Evolutionary conservation across 306 rosid species (phyloP).

Genomic region (Macrotyloma uniflorum): DNA sequence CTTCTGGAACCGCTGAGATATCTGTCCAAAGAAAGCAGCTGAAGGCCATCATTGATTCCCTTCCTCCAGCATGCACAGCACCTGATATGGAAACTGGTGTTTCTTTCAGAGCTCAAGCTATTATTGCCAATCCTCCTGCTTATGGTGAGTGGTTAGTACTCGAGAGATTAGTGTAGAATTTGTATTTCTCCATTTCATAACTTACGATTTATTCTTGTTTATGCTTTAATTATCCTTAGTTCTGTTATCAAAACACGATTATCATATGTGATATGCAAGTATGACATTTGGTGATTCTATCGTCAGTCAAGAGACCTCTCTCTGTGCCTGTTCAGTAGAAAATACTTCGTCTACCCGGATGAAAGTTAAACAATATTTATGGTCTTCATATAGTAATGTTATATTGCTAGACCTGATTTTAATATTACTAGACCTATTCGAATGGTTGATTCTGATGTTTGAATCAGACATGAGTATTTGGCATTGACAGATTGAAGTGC

Average conservation of each 20-base stretch:
- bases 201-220: slow-evolving; percentile 16
- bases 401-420: background rate
- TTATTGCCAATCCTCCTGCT: slow-evolving; percentile 96
- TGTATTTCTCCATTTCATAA: slow-evolving; percentile 44
- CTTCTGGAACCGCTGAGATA: slow-evolving; percentile 87
- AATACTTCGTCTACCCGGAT: slow-evolving; percentile 16
- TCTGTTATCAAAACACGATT: slow-evolving; percentile 6
- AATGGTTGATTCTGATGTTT: slow-evolving; percentile 3
- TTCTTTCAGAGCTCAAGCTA: slow-evolving; percentile 90
- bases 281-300: slow-evolving; percentile 34
- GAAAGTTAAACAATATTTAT: background rate
- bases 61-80: slow-evolving; percentile 96
- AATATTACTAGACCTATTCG: background rate
- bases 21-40: slow-evolving; percentile 81
- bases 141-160: slow-evolving; percentile 66
- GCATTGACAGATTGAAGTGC: background rate
- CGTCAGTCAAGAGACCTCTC: background rate
- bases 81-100: slow-evolving; percentile 83
- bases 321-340: background rate
- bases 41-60: slow-evolving; percentile 81
- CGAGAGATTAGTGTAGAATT: slow-evolving; percentile 20
- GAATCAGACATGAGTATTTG: slow-evolving; percentile 1
- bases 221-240: slow-evolving; percentile 15
- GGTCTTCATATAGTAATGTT: background rate
- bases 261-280: slow-evolving; percentile 20